Evolutionary conservation across 345 rosid species (phyloP).

Genomic region (Turnera subulata): DNA sequence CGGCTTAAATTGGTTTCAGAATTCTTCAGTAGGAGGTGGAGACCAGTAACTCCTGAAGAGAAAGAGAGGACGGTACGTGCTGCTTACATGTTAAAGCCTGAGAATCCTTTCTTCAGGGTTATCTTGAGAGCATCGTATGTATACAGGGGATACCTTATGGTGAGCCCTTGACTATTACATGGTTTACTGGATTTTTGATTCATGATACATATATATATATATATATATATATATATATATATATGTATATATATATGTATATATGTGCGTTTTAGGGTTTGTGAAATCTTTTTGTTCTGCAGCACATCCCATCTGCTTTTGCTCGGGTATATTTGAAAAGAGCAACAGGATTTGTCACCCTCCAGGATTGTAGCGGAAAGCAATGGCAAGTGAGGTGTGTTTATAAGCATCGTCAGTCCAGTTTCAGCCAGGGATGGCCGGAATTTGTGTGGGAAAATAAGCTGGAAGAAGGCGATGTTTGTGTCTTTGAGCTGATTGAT

Average conservation of each 20-base stretch:
- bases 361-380: constrained; percentile 36
- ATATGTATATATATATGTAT: too few species aligned
- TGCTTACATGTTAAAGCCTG: constrained; percentile 28
- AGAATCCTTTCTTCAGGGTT: constrained; percentile 36
- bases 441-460: constrained; percentile 49
- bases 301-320: constrained; percentile 52
- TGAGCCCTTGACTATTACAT: constrained; percentile 14
- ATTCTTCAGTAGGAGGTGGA: constrained; percentile 17
- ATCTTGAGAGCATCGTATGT: constrained; percentile 33
- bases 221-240: too few species aligned
- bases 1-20: constrained; percentile 5
- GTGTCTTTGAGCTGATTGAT: constrained; percentile 49
- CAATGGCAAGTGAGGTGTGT: constrained; percentile 53
- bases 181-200: neutral
- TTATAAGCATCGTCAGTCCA: constrained; percentile 24
- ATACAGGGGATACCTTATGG: constrained; percentile 31
- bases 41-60: constrained; percentile 30
- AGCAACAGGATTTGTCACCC: constrained; percentile 34
- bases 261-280: neutral
- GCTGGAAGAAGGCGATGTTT: constrained; percentile 54
- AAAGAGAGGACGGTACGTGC: constrained; percentile 21
- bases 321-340: constrained; percentile 38
- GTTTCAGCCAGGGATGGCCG: constrained; percentile 53
- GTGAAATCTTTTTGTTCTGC: constrained; percentile 9
- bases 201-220: too few species aligned